These are phyloP conservation scores for Aspergillus amoenus DNA, from an alignment of 2,329 filamentous ascomycete species.

Conservation along the genomic window DNA sequence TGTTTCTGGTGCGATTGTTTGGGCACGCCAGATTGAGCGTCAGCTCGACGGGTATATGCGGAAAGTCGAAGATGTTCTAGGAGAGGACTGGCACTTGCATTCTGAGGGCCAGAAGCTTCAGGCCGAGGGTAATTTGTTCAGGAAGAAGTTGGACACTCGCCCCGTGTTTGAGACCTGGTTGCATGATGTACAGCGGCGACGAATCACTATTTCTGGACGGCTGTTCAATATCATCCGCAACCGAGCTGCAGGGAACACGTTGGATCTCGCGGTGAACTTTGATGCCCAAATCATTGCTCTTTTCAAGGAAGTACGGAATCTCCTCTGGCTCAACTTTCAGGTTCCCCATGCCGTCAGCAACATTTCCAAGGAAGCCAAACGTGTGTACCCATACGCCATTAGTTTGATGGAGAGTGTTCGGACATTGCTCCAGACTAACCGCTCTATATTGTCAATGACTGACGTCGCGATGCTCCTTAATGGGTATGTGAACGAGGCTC, in stretches of 20 bases:
- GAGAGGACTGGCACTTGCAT: constrained; percentile 90
- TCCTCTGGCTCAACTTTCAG: constrained; percentile 91
- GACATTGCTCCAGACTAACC: constrained; percentile 83
- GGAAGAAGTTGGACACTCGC: constrained; percentile 90
- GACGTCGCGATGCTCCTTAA: constrained; percentile 85
- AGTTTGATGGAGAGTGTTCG: constrained; percentile 99
- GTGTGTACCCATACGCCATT: constrained; percentile 96
- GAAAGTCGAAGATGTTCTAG: constrained; percentile 97
- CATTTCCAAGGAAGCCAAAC: constrained; percentile 96
- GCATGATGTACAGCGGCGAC: constrained; percentile 80
- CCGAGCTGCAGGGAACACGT: constrained; percentile 80
- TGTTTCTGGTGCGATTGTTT: constrained; percentile 95
- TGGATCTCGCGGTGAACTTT: constrained; percentile 93
- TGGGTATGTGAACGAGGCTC: constrained; percentile 89
- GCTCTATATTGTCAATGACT: constrained; percentile 79
- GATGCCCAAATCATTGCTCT: constrained; percentile 95
- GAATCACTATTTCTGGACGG: constrained; percentile 87
- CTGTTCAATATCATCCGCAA: constrained; percentile 88
- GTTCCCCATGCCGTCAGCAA: constrained; percentile 94
- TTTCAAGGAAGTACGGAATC: constrained; percentile 97
- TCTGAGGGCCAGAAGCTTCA: constrained; percentile 92
- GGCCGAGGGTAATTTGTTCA: constrained; percentile 87
- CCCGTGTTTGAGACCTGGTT: constrained; percentile 97
- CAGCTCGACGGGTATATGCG: constrained; percentile 97
- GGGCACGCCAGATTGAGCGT: constrained; percentile 94